Evolutionary conservation across 192 early-diverging fungal genomes (phyloP), one percentile per base, ranked within the genome.

Genomic region (Diversispora eburnea): DNA sequence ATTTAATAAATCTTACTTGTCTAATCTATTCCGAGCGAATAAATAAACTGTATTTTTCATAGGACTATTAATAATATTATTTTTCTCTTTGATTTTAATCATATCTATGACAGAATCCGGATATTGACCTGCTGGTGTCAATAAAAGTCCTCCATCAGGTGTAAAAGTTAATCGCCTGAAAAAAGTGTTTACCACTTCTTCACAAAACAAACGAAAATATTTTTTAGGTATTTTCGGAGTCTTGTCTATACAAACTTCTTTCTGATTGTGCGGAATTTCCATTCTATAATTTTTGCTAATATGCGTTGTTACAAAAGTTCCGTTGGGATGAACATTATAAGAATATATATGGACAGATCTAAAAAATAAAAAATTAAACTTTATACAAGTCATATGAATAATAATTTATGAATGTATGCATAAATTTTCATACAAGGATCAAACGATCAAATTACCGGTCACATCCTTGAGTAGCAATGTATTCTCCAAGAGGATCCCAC

Each of bases 401-500:
- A 46, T 46, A 9, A 8, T 56, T 3, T 19, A 22, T 45, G 51
- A 25, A 57, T 12, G 39, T 64, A 43, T 48, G 20, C 41, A 41
- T 5, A 42, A 17, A 8, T 43, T 65, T 20, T 33, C 63, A 33
- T 13, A 15, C 22, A 17, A 8, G 7, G 1, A 20, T 12, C 6
- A 52, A 17, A 54, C 15, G 5, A 20, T 12, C 6, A 52, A 68
- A 76, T 62, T 83, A 94, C 81, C 95, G 80, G 75, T 98, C 97
- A 79, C 91, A 95, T 81, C 94, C 92, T 78, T 97, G 97, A 5
- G 95, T 92, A 6, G 91, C 93, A 15, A 98, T 78, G 78, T 85
- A 98, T 74, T 92, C 78, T 51, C 89, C 90, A 13, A 93, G 76
- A 7, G 97, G 95, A 78, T 98, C 97, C 97, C 97, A 98, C 20